phyloP scores from a whole-genome alignment of 2,329 filamentous ascomycete genomes.

The Dactylellina parvicollis region DNA sequence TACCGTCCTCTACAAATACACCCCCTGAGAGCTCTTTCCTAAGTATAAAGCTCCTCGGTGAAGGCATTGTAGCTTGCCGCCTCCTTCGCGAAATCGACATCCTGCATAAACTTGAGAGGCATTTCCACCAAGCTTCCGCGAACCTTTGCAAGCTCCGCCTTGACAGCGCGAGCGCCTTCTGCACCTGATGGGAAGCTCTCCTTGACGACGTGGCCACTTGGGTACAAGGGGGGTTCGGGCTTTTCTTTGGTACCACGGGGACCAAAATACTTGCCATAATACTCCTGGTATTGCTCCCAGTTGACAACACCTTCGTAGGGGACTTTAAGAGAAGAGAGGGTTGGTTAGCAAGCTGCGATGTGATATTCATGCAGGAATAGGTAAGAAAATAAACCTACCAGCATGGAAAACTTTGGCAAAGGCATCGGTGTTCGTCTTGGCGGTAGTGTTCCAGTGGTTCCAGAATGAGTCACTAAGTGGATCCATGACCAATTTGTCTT shows the following conservation, averaged over 20 bases:
- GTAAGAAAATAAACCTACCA: conserved; percentile 54
- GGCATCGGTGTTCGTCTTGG: conserved; percentile 79
- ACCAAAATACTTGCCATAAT: conserved; percentile 74
- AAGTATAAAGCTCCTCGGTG: conserved; percentile 78
- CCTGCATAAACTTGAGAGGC: conserved; percentile 85
- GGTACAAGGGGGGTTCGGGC: conserved; percentile 68
- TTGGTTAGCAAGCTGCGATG: not conserved
- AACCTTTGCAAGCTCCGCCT: conserved; percentile 73
- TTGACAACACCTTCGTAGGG: conserved; percentile 74
- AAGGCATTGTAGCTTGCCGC: conserved; percentile 74
- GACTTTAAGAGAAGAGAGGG: conserved; percentile 61
- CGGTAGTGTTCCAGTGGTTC: conserved; percentile 76
- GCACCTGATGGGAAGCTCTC: conserved; percentile 72
- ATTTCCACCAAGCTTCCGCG: conserved; percentile 84
- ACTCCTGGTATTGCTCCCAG: conserved; percentile 78
- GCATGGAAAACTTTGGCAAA: conserved; percentile 84
- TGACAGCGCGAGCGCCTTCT: conserved; percentile 76
- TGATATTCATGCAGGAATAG: not conserved
- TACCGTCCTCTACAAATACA: not conserved
- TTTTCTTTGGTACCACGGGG: conserved; percentile 64
- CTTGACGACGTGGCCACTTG: conserved; percentile 86
- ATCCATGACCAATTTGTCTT: conserved; percentile 76
- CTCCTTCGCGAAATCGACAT: conserved; percentile 85
- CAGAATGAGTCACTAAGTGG: conserved; percentile 76
- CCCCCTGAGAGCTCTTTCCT: conserved; percentile 42